Conservation (phyloP, 306 rosid genomes). For the Carpinus viminea region DNA sequence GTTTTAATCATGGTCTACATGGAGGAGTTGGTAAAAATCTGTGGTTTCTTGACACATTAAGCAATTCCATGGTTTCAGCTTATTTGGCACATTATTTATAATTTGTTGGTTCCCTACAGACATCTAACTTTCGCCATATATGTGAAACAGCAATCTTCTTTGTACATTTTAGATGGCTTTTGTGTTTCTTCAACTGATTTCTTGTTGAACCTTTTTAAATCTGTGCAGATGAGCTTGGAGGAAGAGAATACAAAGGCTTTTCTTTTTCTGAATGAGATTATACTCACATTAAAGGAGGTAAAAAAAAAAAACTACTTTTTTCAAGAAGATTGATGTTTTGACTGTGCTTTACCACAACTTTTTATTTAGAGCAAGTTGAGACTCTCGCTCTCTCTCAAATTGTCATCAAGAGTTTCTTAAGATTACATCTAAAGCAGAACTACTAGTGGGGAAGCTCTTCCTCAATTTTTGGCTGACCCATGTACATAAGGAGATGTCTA, state of each 20-base stretch:
- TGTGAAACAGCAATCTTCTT: background rate
- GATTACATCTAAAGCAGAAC: background rate
- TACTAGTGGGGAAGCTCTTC: background rate
- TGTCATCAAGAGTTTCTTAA: background rate
- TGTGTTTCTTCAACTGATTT: background rate
- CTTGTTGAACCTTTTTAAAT: constrained; percentile 10
- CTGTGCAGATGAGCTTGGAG: constrained; percentile 65
- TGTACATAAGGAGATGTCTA: no score
- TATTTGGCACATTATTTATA: background rate
- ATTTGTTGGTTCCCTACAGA: background rate
- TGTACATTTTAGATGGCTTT: constrained; percentile 8
- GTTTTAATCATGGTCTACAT: no score
- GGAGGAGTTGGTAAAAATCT: background rate
- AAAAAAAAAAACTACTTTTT: constrained; percentile 27
- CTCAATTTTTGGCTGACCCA: no score
- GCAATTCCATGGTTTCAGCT: background rate
- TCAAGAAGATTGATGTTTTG: constrained; percentile 3
- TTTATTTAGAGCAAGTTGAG: background rate
- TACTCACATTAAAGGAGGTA: constrained; percentile 81
- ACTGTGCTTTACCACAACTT: background rate
- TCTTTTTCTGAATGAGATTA: constrained; percentile 85
- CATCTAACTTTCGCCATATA: constrained; percentile 1
- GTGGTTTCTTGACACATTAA: background rate
- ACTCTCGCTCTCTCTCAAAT: background rate
- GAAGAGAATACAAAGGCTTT: constrained; percentile 73